Evolutionary conservation across 2,329 filamentous ascomycete genomes (phyloP).

Genomic region (Sporothrix pallida): DNA sequence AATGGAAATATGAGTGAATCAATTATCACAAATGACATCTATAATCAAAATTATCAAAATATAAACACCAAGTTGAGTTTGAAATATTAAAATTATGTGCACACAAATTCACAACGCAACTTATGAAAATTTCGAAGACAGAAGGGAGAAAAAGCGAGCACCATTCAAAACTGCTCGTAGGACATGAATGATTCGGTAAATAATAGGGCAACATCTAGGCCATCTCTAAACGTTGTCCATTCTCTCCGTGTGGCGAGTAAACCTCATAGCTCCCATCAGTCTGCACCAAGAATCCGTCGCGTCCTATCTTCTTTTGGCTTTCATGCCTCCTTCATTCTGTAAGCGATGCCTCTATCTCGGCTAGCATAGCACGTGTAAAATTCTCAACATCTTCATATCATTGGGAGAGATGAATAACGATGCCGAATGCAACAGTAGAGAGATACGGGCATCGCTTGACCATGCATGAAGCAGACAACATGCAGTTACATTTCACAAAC

Average conservation of each 20-base stretch:
- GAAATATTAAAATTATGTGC: too few relatives aligned
- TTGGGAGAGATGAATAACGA: neutral
- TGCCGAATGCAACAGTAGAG: constrained; percentile 5
- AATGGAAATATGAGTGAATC: neutral
- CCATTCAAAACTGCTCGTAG: neutral
- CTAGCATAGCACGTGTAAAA: constrained; percentile 7
- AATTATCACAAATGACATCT: neutral
- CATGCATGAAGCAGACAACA: neutral
- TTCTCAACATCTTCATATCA: neutral
- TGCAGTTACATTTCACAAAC: neutral
- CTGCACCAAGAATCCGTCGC: too few relatives aligned
- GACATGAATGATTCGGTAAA: too few relatives aligned
- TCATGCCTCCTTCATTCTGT: neutral
- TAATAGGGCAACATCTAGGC: neutral
- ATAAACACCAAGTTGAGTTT: too few relatives aligned
- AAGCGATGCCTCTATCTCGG: constrained; percentile 2
- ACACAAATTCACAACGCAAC: neutral
- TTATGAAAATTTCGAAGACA: neutral
- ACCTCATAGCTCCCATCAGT: neutral
- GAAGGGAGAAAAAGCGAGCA: neutral
- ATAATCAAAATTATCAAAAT: neutral
- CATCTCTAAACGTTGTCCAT: neutral
- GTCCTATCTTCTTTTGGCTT: neutral
- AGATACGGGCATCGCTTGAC: neutral
- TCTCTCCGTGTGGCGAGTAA: neutral